A percentile compares a stretch with the other conserved stretches of the same genome.
Conservation (phyloP, 2,329 filamentous ascomycete species). For the Tolypocladium paradoxum region DNA sequence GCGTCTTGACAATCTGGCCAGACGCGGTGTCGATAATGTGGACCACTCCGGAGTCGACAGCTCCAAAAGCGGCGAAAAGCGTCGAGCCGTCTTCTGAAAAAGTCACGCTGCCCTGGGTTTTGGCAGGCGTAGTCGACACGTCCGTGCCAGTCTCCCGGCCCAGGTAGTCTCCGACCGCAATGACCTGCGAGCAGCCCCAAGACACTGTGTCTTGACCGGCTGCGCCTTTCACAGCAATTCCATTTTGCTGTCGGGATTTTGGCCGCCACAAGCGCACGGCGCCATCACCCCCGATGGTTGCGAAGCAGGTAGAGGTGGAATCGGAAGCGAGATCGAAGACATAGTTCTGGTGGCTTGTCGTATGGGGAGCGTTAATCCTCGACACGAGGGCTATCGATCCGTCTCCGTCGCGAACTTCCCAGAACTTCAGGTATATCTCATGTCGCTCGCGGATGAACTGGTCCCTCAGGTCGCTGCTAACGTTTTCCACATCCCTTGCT, state of each 20-base stretch:
- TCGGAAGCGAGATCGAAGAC: constrained; percentile 67
- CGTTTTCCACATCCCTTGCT: constrained; percentile 49
- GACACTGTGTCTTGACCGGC: constrained; percentile 51
- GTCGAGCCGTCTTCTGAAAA: constrained; percentile 81
- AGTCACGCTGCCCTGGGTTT: constrained; percentile 52
- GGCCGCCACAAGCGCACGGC: constrained; percentile 74
- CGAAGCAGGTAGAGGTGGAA: constrained; percentile 60
- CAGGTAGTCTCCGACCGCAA: constrained; percentile 40
- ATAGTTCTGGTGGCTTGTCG: constrained; percentile 39
- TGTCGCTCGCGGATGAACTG: constrained; percentile 41
- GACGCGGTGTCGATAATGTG: constrained; percentile 67
- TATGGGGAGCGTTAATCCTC: constrained; percentile 75
- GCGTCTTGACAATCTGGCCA: constrained; percentile 54
- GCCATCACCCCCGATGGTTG: constrained; percentile 75
- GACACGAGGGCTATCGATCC: constrained; percentile 65
- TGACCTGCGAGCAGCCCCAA: constrained; percentile 61
- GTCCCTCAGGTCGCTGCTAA: constrained; percentile 23
- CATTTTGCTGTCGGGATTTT: constrained; percentile 56
- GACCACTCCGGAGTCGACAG: constrained; percentile 47
- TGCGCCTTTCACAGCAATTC: constrained; percentile 50
- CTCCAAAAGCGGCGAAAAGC: constrained; percentile 56
- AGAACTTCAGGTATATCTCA: constrained; percentile 86
- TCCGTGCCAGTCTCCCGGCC: constrained; percentile 27
- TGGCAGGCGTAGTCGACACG: constrained; percentile 14
- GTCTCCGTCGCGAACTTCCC: constrained; percentile 53